Evolutionary conservation across 495 filamentous ascomycete genomes (phyloP), one percentile per base, ranked within the genome.

Genomic region (Penicillium canariense): DNA sequence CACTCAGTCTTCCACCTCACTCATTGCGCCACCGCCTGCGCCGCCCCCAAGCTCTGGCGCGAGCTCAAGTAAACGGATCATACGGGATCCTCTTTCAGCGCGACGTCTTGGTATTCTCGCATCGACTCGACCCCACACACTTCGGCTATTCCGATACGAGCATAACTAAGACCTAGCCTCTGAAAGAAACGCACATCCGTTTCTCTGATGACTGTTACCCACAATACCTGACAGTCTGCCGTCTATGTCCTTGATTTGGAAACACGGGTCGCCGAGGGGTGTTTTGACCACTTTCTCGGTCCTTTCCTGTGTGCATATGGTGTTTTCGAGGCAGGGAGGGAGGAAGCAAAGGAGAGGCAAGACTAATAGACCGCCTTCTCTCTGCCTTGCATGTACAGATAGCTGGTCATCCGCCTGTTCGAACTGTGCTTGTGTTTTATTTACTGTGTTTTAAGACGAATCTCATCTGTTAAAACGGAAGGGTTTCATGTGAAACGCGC

Each of bases 21-120:
- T 60, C 94, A 97, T 80, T 98, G 94, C 77, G 90, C 91, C 50
- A 86, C 81, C 64, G 73, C 84, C 68, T 97, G 93, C 69, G 94
- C 94, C 49, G 95, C 93, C 35, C 95, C 94, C 61, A 96, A 95
- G 85, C 86, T 98, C 68, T 98, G 88, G 81, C 81, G 85, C 53
- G 70, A 82, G 66, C 87, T 97, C 68, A 96, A 95, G 80, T 98
- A 92, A 81, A 76, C 51, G 52, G 63, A 50, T 68, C 65, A 39
- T 25, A 25, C 31, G 27, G 48, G 22, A 51, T 61, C 54, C 43
- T 12, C 39, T 55, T 53, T 47, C 54, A 35, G 42, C 44, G 38
- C 35, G 11, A 9, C 44, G 48, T 51, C 51, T 58, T 39, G 52
- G 27, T 38, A 50, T 40, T 43, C 49, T 31, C 44, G 27, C 35